These are phyloP conservation scores for Quercus aquifolioides DNA, from an alignment of 306 rosid genomes.

Conservation along the genomic window DNA sequence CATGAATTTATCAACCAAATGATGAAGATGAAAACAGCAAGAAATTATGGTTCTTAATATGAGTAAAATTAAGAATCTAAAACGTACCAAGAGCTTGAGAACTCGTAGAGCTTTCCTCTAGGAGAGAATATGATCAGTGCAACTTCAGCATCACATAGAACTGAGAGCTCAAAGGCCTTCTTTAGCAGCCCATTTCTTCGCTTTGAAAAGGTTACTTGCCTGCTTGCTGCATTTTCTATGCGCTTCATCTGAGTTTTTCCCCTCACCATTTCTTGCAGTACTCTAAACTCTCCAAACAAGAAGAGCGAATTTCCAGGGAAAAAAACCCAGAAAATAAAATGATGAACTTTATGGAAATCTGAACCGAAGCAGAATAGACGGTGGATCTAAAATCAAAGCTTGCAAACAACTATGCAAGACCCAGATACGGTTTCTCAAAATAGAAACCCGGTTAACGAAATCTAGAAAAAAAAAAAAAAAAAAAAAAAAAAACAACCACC, in stretches of 20 bases:
- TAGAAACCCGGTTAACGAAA: slow-evolving; percentile 17
- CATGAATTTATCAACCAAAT: neutral
- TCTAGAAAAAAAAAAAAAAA: neutral
- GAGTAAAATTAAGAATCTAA: neutral
- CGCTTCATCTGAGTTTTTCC: slow-evolving; percentile 94
- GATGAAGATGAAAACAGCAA: neutral
- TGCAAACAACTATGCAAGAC: neutral
- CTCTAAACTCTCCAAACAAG: neutral
- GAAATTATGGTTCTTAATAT: neutral
- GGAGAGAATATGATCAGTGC: slow-evolving; percentile 81
- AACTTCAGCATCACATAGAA: slow-evolving; percentile 95
- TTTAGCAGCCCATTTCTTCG: slow-evolving; percentile 82
- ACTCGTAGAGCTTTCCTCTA: slow-evolving; percentile 88
- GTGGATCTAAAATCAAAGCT: neutral
- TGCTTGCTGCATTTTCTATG: slow-evolving; percentile 77
- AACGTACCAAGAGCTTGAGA: slow-evolving; percentile 70
- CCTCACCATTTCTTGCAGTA: slow-evolving; percentile 58
- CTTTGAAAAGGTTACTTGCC: slow-evolving; percentile 93
- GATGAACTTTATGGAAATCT: slow-evolving; percentile 5
- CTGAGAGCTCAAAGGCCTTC: slow-evolving; percentile 91
- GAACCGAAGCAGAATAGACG: slow-evolving; percentile 11
- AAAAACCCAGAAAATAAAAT: neutral
- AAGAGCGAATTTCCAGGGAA: neutral
- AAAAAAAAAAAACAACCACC: neutral
- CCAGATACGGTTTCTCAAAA: slow-evolving; percentile 15